A percentile compares a stretch with the other conserved stretches of the same genome.
Conservation (phyloP, 108 stramenopile species). For the Cyclostephanos invisitatus region DNA sequence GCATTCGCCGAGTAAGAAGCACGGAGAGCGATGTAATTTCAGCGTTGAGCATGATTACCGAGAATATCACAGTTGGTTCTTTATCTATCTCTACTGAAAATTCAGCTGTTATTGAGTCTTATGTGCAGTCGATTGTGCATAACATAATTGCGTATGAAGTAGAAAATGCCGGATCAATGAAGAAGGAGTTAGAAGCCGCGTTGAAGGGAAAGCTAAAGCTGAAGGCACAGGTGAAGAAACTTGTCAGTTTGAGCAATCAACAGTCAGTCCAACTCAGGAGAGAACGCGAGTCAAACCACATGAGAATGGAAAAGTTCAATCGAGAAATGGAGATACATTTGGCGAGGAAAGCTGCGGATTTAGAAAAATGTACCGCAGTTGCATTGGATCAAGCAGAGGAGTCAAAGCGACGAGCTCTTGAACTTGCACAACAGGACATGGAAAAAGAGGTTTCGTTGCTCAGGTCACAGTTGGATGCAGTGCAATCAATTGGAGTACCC, state of each 20-base stretch:
- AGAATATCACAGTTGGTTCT: neutral
- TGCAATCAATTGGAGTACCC: constrained; percentile 9
- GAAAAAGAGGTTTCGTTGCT: constrained; percentile 24
- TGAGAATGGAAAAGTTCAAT: constrained; percentile 12
- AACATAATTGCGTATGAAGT: constrained; percentile 11
- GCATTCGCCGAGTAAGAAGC: neutral
- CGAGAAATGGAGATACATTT: constrained; percentile 19
- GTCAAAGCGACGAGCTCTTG: constrained; percentile 22
- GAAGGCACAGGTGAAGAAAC: constrained; percentile 18
- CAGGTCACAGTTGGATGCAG: constrained; percentile 18
- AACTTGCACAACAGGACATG: constrained; percentile 13
- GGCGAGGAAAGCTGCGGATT: constrained; percentile 27
- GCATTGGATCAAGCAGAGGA: constrained; percentile 24
- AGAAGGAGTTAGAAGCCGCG: constrained; percentile 22
- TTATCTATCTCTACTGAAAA: neutral
- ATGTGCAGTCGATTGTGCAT: constrained; percentile 14
- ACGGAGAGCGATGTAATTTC: neutral
- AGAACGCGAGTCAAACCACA: constrained; percentile 1
- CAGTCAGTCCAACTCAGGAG: constrained; percentile 7
- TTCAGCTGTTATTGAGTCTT: neutral
- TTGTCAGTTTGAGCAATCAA: constrained; percentile 11
- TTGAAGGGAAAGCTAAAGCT: constrained; percentile 13
- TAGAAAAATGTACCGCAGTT: constrained; percentile 14
- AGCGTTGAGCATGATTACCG: neutral
- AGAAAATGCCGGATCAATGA: constrained; percentile 17